Conservation (phyloP, 495 filamentous ascomycete species). For the Astrocystis sublimbata region DNA sequence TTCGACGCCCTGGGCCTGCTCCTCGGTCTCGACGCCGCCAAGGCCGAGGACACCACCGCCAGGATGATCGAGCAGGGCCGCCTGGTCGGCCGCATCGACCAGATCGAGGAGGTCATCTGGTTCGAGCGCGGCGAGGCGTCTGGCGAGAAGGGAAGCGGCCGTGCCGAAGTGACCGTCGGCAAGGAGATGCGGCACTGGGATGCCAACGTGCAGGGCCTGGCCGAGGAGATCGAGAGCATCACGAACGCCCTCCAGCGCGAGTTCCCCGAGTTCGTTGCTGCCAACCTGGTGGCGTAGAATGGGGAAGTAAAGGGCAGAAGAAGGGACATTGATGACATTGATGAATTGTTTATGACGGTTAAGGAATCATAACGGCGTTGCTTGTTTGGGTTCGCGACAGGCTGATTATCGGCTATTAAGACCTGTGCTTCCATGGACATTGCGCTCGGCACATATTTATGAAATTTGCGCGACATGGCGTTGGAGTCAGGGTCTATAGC, state of each 20-base stretch:
- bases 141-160: constrained; percentile 60
- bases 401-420: neutral
- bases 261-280: constrained; percentile 62
- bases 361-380: constrained; percentile 11
- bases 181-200: constrained; percentile 84
- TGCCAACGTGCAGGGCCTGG: constrained; percentile 76
- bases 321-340: neutral
- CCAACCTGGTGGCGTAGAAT: constrained; percentile 39
- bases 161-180: constrained; percentile 59
- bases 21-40: constrained; percentile 74
- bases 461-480: neutral
- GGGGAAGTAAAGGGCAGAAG: neutral
- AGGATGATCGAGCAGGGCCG: constrained; percentile 94
- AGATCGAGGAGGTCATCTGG: constrained; percentile 84
- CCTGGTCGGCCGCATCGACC: constrained; percentile 84
- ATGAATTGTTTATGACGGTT: constrained; percentile 16
- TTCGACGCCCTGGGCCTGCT: constrained; percentile 74
- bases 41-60: constrained; percentile 89
- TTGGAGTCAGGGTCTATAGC: constrained; percentile 10
- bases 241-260: constrained; percentile 71
- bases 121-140: constrained; percentile 75
- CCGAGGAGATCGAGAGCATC: constrained; percentile 87
- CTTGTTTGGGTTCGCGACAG: neutral
- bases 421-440: neutral
- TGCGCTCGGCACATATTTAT: neutral